Percentiles rank a stretch among this genome's conserved stretches.
Conservation (phyloP, 1,284 basidiomycete species). For the Mycosarcoma mackinlayi region DNA sequence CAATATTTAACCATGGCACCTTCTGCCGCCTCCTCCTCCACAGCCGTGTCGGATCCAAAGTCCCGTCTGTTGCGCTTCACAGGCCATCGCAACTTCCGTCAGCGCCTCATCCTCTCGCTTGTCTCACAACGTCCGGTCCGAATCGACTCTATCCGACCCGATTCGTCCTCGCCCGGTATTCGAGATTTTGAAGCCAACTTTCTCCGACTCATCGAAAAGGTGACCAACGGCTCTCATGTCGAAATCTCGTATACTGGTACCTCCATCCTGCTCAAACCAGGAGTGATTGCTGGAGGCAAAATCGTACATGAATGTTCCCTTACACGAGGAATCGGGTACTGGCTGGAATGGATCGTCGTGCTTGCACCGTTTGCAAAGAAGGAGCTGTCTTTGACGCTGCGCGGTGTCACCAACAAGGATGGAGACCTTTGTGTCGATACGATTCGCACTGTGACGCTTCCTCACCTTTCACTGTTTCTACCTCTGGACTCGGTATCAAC, state of each 20-base stretch:
- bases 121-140: conserved; percentile 86
- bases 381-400: conserved; percentile 81
- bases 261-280: conserved; percentile 81
- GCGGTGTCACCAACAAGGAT: conserved; percentile 87
- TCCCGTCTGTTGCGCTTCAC: conserved; percentile 72
- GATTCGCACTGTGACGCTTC: conserved; percentile 89
- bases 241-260: conserved; percentile 89
- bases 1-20: conserved; percentile 14
- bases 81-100: conserved; percentile 84
- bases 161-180: conserved; percentile 93
- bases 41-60: conserved; percentile 17
- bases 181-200: conserved; percentile 94
- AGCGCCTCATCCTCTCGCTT: conserved; percentile 85
- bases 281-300: conserved; percentile 85
- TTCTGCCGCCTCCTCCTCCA: conserved; percentile 17
- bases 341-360: conserved; percentile 88
- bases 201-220: conserved; percentile 86
- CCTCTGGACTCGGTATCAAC: conserved; percentile 35
- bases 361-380: conserved; percentile 94
- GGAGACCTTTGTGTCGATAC: conserved; percentile 75
- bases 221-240: conserved; percentile 93
- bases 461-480: conserved; percentile 85
- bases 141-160: conserved; percentile 88
- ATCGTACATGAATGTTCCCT: conserved; percentile 87
- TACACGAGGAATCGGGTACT: conserved; percentile 90